Evolutionary conservation across 1,284 basidiomycete species (phyloP).

Genomic region (Coniferiporia sulphurascens): DNA sequence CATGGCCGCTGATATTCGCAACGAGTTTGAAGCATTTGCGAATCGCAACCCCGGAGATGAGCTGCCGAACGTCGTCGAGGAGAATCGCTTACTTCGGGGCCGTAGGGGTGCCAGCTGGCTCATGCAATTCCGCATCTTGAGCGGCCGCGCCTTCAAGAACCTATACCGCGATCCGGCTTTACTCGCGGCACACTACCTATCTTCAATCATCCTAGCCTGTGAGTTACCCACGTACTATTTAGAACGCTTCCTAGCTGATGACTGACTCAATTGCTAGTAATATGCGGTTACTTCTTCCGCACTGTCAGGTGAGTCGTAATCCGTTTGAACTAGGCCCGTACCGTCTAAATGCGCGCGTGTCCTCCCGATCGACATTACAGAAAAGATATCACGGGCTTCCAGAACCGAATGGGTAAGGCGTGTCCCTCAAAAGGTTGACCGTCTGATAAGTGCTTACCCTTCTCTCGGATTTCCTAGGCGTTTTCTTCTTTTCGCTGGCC

Average conservation of each 20-base stretch:
- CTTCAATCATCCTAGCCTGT: constrained; percentile 80
- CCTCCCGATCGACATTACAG: constrained; percentile 58
- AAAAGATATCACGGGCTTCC: constrained; percentile 57
- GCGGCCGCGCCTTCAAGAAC: constrained; percentile 97
- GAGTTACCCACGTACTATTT: constrained; percentile 31
- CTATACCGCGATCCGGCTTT: constrained; percentile 91
- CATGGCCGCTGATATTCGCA: constrained; percentile 57
- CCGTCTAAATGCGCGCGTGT: constrained; percentile 19
- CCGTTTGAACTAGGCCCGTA: constrained; percentile 8
- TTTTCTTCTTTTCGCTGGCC: constrained; percentile 95
- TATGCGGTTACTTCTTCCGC: constrained; percentile 81
- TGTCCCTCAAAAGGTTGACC: neutral
- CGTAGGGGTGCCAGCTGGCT: constrained; percentile 81
- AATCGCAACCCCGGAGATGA: constrained; percentile 35
- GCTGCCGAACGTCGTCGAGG: constrained; percentile 59
- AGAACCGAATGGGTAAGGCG: constrained; percentile 69
- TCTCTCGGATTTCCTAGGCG: constrained; percentile 42
- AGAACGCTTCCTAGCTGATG: constrained; percentile 9
- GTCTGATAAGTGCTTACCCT: constrained; percentile 7
- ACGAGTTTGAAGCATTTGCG: constrained; percentile 48
- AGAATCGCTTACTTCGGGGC: constrained; percentile 65
- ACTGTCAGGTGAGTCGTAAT: constrained; percentile 56
- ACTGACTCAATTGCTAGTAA: constrained; percentile 39
- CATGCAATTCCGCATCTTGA: constrained; percentile 90
- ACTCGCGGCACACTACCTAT: constrained; percentile 85